Evolutionary conservation across 345 rosid genomes (phyloP).

Genomic region (Clausena lansium): DNA sequence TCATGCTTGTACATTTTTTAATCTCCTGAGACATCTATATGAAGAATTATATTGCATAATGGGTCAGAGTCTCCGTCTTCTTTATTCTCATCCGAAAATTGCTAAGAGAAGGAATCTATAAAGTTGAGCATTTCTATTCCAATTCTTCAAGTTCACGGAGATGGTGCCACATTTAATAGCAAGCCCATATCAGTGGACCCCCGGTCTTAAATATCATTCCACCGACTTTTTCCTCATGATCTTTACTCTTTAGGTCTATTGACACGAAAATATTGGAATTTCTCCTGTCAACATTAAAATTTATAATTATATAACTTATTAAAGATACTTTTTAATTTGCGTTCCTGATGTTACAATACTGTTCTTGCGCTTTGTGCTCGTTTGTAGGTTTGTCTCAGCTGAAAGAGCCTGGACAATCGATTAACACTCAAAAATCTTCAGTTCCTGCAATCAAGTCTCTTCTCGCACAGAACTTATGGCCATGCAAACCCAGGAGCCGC

Average conservation of each 20-base stretch:
- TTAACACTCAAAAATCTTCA: slow-evolving; percentile 19
- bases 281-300: neutral
- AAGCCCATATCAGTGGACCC: slow-evolving; percentile 24
- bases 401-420: slow-evolving; percentile 33
- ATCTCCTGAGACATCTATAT: neutral
- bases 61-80: slow-evolving; percentile 19
- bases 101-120: neutral
- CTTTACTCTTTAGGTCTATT: too few relatives aligned
- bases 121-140: slow-evolving; percentile 14
- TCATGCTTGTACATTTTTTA: slow-evolving; percentile 10
- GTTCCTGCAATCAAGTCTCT: slow-evolving; percentile 25
- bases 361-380: neutral
- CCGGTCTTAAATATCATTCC: neutral
- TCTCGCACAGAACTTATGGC: slow-evolving; percentile 38
- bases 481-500: slow-evolving; percentile 36
- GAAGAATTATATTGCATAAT: slow-evolving; percentile 16
- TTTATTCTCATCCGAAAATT: slow-evolving; percentile 11
- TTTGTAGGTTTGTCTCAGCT: slow-evolving; percentile 56
- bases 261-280: neutral
- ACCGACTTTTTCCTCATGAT: neutral
- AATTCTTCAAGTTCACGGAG: neutral
- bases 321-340: neutral
- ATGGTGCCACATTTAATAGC: slow-evolving; percentile 12
- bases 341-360: neutral
- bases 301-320: too few relatives aligned